Conservation (phyloP, 345 rosid genomes). For the Fremontodendron californicum region DNA sequence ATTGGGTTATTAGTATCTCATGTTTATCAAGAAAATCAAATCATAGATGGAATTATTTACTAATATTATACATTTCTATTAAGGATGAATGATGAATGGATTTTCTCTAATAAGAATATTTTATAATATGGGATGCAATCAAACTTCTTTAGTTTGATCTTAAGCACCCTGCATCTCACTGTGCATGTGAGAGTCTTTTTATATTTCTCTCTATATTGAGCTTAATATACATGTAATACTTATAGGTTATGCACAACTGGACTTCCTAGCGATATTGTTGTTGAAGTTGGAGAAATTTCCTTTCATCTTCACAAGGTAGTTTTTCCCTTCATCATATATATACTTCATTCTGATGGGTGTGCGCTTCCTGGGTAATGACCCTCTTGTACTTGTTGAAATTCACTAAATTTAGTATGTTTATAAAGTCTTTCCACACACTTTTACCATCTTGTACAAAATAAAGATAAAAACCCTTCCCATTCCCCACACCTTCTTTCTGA, state of each 20-base stretch:
- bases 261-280: constrained; percentile 85
- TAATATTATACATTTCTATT: background rate
- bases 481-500: background rate
- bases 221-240: constrained; percentile 3
- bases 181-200: background rate
- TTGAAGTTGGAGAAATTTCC: constrained; percentile 92
- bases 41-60: background rate
- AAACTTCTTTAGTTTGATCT: background rate
- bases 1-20: background rate
- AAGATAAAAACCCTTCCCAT: background rate
- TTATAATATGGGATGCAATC: background rate
- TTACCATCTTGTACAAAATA: background rate
- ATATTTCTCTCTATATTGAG: background rate
- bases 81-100: background rate
- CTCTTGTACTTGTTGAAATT: background rate
- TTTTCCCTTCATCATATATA: background rate
- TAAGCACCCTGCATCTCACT: background rate
- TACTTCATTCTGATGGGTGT: background rate
- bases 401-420: background rate
- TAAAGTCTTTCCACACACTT: background rate
- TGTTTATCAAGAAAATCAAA: too few species aligned
- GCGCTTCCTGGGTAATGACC: background rate
- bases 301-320: constrained; percentile 98
- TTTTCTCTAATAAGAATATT: background rate
- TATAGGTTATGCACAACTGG: constrained; percentile 94